Evolutionary conservation across 371 early-diverging fungal species (phyloP).

Genomic region (Capniomyces stellatus): DNA sequence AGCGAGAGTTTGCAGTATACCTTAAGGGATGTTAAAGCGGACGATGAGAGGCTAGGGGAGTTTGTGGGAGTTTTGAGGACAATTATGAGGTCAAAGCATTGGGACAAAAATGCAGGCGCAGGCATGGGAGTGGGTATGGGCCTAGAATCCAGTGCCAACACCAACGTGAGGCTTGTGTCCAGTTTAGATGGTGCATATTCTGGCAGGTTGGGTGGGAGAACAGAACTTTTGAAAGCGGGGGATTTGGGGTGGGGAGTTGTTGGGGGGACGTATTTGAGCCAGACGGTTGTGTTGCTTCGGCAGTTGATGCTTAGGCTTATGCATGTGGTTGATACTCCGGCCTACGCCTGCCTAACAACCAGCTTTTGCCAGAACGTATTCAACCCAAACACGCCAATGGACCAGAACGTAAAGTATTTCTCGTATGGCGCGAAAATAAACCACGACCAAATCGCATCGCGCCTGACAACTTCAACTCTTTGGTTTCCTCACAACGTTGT

Average conservation of each 20-base stretch:
- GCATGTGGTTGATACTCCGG: conserved; percentile 56
- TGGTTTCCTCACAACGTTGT: conserved; percentile 52
- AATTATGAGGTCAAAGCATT: neutral
- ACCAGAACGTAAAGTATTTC: conserved; percentile 53
- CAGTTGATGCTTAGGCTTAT: conserved; percentile 21
- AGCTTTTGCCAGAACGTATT: conserved; percentile 62
- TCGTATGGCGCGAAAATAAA: conserved; percentile 53
- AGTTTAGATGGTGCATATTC: neutral
- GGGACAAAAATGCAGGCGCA: neutral
- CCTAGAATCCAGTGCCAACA: neutral
- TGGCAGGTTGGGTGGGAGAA: neutral
- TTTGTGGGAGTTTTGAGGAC: neutral
- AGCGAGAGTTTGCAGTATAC: neutral
- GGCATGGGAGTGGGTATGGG: too few relatives aligned
- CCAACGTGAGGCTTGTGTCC: neutral
- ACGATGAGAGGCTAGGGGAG: neutral
- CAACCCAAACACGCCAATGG: conserved; percentile 69
- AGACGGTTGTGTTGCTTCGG: conserved; percentile 11
- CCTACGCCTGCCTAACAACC: conserved; percentile 72
- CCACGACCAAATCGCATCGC: conserved; percentile 18
- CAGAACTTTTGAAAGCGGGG: neutral
- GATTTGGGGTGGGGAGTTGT: conserved; percentile 1
- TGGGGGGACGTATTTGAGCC: conserved; percentile 10
- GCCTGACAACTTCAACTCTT: conserved; percentile 27
- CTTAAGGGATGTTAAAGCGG: neutral